These are phyloP conservation scores for Mycena belliarum DNA, from an alignment of 768 basidiomycete genomes.

Conservation along the genomic window DNA sequence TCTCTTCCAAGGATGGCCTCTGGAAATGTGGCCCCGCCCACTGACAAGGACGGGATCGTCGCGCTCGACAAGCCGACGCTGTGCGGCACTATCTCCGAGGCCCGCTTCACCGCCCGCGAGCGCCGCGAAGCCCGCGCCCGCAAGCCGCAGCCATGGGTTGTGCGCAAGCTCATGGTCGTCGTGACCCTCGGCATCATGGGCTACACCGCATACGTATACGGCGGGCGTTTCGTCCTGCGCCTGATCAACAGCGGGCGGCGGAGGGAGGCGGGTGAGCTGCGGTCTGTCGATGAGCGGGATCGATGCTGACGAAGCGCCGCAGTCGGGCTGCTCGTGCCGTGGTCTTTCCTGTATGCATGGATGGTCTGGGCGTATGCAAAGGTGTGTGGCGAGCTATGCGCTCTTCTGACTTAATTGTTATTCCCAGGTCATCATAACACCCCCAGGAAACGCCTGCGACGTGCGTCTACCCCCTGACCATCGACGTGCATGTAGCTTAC, in stretches of 20 bases:
- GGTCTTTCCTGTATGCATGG: conserved; percentile 64
- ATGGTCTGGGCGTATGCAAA: conserved; percentile 77
- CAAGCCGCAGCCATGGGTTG: conserved; percentile 72
- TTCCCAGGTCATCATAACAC: neutral
- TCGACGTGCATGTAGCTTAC: conserved; percentile 47
- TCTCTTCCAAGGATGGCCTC: neutral
- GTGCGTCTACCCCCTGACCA: neutral
- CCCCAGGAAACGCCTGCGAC: neutral
- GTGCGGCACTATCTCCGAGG: conserved; percentile 59
- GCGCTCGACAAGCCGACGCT: conserved; percentile 26
- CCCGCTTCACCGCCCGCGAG: conserved; percentile 38
- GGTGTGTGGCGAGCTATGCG: conserved; percentile 36
- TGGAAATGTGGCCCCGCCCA: neutral
- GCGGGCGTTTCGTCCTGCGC: conserved; percentile 67
- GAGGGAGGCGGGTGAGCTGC: conserved; percentile 62
- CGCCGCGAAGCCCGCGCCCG: conserved; percentile 38
- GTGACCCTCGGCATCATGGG: conserved; percentile 60
- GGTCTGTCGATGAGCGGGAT: neutral
- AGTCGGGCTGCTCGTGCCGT: conserved; percentile 73
- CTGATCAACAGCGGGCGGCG: conserved; percentile 62
- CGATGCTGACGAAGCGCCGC: neutral
- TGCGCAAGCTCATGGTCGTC: conserved; percentile 66
- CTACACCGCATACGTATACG: conserved; percentile 78
- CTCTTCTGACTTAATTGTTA: neutral
- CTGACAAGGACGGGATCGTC: neutral